Base-by-base conservation (phyloP, 371 early-diverging fungal species). In the Basidiobolus heterosporus region DNA sequence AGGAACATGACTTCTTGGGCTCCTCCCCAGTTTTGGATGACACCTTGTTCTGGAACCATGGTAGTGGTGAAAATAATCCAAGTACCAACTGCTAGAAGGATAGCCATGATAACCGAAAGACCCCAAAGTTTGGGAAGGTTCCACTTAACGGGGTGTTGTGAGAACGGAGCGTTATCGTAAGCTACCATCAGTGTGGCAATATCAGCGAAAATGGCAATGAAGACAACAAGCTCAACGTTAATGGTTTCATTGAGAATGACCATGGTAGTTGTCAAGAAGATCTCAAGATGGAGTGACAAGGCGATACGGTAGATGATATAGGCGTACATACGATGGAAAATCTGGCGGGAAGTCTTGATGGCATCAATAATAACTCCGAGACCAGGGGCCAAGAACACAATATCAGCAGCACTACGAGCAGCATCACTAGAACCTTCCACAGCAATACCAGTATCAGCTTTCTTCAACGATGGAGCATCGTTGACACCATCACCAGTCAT, bases 401-500 rank as follows among this genome's bases (percentile, higher is more conserved):
- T 80, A 59, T 78, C 78, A 22, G 79, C 75, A 48, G 80, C 80
- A 51, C 77, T 72, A 51, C 79, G 78, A 38, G 82, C 80, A 48
- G 80, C 80, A 58, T 79, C 82, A 38, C 78, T 41, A 36, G 36
- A 2, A 3, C 47, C 47, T 6, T 47, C n/a, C 3, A 91, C 86
- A 46, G 82, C 82, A 49, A 82, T 73, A 67, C 82, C 82, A 45
- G 79, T 79, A 54, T 82, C 75, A 51, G 80, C 80, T 69, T 78
- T 78, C 58, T 75, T 73, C 55, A 96, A 81, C 39, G 97, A 91
- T 17, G 88, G 90, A 11, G 90, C 87, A 65, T 96, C 97, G 66
- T 91, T 92, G 48, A 89, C 88, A 69, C 93, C 91, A 63, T 92
- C 91, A 53, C 96, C 96, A 38, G 88, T 87, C 87, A 89, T 88